Evolutionary conservation across 495 filamentous ascomycete species (phyloP).

Genomic region (Ascodesmis nigricans): DNA sequence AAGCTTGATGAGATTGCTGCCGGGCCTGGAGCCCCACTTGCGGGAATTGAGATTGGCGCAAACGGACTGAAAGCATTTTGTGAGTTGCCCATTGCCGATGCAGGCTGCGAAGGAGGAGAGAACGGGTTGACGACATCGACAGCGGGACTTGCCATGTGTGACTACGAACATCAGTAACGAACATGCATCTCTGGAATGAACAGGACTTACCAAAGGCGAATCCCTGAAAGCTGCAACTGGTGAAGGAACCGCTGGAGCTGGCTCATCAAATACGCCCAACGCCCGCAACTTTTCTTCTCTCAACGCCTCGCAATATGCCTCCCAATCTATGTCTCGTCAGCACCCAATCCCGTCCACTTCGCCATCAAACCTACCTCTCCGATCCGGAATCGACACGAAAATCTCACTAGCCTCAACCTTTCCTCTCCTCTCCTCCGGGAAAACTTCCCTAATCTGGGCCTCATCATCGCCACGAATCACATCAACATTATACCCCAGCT

Average conservation of each 20-base stretch:
- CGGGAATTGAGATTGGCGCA: conserved; percentile 9
- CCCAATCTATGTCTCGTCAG: conserved; percentile 43
- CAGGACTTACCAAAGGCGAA: conserved; percentile 16
- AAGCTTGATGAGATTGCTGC: conserved; percentile 14
- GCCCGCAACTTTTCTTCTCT: conserved; percentile 79
- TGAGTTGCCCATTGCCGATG: conserved; percentile 18
- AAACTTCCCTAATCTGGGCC: conserved; percentile 47
- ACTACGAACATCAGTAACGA: conserved; percentile 9
- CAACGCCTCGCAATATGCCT: conserved; percentile 54
- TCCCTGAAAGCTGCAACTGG: conserved; percentile 13
- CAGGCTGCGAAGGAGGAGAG: conserved; percentile 15
- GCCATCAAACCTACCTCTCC: conserved; percentile 22
- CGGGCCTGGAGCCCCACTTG: conserved; percentile 8
- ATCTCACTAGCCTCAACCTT: conserved; percentile 27
- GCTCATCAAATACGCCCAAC: conserved; percentile 53
- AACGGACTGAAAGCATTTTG: conserved; percentile 15
- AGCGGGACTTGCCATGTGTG: conserved; percentile 18
- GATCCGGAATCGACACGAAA: conserved; percentile 55
- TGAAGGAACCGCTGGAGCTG: conserved; percentile 33
- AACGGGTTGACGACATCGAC: conserved; percentile 13
- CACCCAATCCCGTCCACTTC: neutral
- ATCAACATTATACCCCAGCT: conserved; percentile 45
- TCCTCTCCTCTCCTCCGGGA: conserved; percentile 43
- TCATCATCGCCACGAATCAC: conserved; percentile 15
- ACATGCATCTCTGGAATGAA: neutral